These are phyloP conservation scores for Yarrowia sp. DNA, from an alignment of 805 yeast genomes.

Conservation along the genomic window DNA sequence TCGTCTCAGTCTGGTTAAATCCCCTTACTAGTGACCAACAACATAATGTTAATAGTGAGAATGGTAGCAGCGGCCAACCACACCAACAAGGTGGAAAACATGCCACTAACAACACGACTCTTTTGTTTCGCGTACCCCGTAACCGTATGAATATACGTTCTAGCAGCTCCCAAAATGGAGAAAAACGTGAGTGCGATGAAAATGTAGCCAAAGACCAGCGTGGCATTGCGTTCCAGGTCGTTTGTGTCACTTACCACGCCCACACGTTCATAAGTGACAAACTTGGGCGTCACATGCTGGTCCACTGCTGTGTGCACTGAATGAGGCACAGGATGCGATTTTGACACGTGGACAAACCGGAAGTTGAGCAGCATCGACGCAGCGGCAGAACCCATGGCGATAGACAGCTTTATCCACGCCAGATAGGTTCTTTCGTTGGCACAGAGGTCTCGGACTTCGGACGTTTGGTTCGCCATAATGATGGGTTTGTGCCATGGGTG, in stretches of 20 bases:
- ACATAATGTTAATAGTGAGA: not conserved
- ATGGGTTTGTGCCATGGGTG: conserved; percentile 23
- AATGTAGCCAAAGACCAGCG: conserved; percentile 14
- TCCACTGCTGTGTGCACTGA: not conserved
- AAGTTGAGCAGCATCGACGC: conserved; percentile 11
- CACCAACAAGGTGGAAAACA: not conserved
- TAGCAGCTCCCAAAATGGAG: not conserved
- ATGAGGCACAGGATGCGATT: not conserved
- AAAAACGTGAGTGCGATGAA: conserved; percentile 1
- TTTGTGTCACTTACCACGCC: not conserved
- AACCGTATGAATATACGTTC: conserved; percentile 9
- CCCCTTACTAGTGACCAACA: not conserved
- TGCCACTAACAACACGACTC: conserved; percentile 4
- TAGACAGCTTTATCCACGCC: conserved; percentile 9
- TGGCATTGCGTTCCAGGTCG: conserved; percentile 11
- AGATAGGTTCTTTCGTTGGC: conserved; percentile 22
- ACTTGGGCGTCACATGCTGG: not conserved
- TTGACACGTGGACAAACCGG: conserved; percentile 4
- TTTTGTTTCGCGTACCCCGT: conserved; percentile 12
- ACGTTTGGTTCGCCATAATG: conserved; percentile 20
- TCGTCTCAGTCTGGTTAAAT: not conserved
- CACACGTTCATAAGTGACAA: not conserved
- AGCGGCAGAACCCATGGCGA: conserved; percentile 1
- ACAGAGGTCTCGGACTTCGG: conserved; percentile 19
- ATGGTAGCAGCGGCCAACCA: conserved; percentile 1